Evolutionary conservation across 768 basidiomycete genomes (phyloP), one percentile per base, ranked within the genome.

Genomic region (Boletus sp.): DNA sequence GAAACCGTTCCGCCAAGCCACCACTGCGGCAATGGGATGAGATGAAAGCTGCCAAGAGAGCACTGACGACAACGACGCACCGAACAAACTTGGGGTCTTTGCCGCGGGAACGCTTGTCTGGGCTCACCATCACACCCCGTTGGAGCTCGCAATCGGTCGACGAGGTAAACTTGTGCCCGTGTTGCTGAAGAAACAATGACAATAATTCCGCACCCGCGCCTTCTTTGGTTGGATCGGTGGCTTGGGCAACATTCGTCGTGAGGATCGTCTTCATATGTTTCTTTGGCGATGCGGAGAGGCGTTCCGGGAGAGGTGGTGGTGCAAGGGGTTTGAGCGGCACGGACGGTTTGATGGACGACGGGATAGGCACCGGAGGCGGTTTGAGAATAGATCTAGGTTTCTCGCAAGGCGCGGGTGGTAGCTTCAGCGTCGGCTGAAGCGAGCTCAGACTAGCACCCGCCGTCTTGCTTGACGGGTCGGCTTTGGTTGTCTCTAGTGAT

Each of bases 41-140:
- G 10, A 32, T 42, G 27, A 43, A 15, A 27, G 30, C n/a, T 7
- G 5, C 15, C 21, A 17, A 19, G 27, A n/a, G 14, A 4, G 34
- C 11, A 9, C 25, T 0, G 14, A 34, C 32, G 50, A 49, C 33
- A 23, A 32, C 27, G 46, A 71, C 76, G 40, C 55, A 84, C 84
- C 80, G 75, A 39, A 77, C 47, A 40, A 79, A 79, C 58, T 76
- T 82, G 30, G 70, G 65, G 27, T 70, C 73, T 63, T 76, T 78
- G 15, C 71, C 73, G 45, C 72, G 74, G 35, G 70, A 70, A 21
- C 69, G 69, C 68, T 85, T 86, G 58, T 81, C 76, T 0, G 85
- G 85, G 66, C 83, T 87, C 50, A 83, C 61, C 55, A 76, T 75
- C 37, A 87, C 60, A 1, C 83, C 84, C n/a, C 82, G 76, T 11